These are phyloP conservation scores for Talaromyces funiculosus DNA, from an alignment of 2,329 filamentous ascomycete species.

Conservation along the genomic window DNA sequence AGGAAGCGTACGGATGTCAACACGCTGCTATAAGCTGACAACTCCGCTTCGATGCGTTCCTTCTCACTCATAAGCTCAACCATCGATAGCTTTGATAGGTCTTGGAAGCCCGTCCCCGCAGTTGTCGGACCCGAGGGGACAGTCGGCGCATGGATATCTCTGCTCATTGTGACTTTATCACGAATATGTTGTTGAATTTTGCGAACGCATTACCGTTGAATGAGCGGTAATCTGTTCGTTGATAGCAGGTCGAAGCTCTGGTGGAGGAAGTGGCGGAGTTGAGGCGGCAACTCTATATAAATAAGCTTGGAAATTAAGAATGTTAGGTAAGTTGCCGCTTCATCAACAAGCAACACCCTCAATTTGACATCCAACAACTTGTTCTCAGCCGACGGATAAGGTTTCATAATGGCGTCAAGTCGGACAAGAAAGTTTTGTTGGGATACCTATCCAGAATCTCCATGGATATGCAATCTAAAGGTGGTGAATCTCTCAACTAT, in stretches of 20 bases:
- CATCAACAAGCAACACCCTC: background rate
- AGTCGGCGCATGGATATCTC: conserved; percentile 60
- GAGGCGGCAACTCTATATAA: background rate
- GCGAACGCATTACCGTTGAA: background rate
- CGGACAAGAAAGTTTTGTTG: no score
- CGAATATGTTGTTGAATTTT: background rate
- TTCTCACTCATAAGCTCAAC: conserved; percentile 78
- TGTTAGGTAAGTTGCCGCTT: background rate
- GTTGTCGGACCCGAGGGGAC: conserved; percentile 73
- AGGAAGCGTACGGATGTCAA: conserved; percentile 68
- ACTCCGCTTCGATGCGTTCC: conserved; percentile 75
- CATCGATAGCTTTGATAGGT: conserved; percentile 63
- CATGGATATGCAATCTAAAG: background rate
- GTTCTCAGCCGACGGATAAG: background rate
- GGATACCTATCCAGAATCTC: background rate
- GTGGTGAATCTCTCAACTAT: background rate
- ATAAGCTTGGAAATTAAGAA: no score
- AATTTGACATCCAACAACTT: background rate
- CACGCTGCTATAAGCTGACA: conserved; percentile 76
- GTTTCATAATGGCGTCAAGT: no score
- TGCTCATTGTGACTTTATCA: conserved; percentile 48
- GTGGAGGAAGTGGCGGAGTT: background rate
- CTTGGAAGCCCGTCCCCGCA: conserved; percentile 51
- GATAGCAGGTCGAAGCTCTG: background rate
- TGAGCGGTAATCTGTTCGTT: background rate